Percentiles rank a stretch among this genome's conserved stretches.
These are phyloP conservation scores for Omphalotus guepiniiformis DNA, from an alignment of 768 basidiomycete genomes.

Conservation along the genomic window DNA sequence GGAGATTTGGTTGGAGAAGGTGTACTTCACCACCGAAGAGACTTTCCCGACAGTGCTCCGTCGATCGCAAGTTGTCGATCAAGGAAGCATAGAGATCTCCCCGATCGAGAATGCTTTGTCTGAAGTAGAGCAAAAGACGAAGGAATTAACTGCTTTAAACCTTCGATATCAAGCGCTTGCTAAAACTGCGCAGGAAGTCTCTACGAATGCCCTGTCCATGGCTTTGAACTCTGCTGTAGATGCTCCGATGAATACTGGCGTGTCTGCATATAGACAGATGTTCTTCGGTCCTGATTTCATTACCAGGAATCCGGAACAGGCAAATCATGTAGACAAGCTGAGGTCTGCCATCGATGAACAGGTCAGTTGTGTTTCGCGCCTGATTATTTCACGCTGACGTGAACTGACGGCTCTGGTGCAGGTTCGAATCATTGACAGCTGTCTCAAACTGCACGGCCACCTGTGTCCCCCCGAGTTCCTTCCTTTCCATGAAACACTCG, in stretches of 20 bases:
- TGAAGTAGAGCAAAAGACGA: constrained; percentile 78
- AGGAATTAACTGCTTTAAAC: constrained; percentile 67
- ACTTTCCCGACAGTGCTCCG: constrained; percentile 88
- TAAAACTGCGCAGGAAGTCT: constrained; percentile 66
- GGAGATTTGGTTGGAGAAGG: constrained; percentile 88
- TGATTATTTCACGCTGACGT: neutral
- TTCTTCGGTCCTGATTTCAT: constrained; percentile 76
- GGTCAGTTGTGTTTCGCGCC: constrained; percentile 34
- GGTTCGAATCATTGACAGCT: constrained; percentile 79
- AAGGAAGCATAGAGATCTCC: constrained; percentile 72
- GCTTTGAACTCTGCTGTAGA: constrained; percentile 85
- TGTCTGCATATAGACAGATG: constrained; percentile 69
- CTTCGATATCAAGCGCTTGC: constrained; percentile 73
- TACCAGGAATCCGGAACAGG: constrained; percentile 62
- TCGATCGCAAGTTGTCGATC: constrained; percentile 77
- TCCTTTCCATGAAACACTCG: constrained; percentile 88
- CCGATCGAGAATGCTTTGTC: constrained; percentile 80
- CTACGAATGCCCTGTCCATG: constrained; percentile 83
- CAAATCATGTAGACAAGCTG: constrained; percentile 68
- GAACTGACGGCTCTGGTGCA: constrained; percentile 23
- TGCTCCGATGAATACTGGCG: constrained; percentile 70
- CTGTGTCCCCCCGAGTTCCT: constrained; percentile 85
- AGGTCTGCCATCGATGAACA: constrained; percentile 77
- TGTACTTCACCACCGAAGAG: constrained; percentile 80
- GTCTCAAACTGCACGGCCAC: constrained; percentile 76